Evolutionary conservation across 2,329 filamentous ascomycete genomes (phyloP).

Genomic region (Aaosphaeria pasadenensis): DNA sequence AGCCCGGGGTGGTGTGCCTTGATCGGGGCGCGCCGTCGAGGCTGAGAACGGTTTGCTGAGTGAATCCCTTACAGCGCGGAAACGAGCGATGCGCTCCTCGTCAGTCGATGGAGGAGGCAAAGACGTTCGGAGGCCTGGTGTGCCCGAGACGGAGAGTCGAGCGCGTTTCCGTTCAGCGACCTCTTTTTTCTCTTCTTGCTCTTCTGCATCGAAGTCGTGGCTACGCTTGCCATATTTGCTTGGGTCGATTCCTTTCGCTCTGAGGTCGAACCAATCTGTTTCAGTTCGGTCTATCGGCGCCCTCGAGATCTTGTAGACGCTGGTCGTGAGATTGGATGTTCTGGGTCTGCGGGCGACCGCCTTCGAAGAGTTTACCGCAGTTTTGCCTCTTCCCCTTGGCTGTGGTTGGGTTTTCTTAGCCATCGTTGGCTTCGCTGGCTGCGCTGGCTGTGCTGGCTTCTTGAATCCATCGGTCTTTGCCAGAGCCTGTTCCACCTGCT

Average conservation of each 20-base stretch:
- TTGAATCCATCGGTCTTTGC: slow-evolving; percentile 1
- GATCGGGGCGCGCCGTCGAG: slow-evolving; percentile 5
- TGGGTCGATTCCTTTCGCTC: slow-evolving; percentile 47
- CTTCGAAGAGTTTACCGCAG: no score
- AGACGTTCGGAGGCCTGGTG: background rate
- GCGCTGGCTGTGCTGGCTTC: slow-evolving; percentile 10
- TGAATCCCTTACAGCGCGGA: slow-evolving; percentile 17
- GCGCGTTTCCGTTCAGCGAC: slow-evolving; percentile 1
- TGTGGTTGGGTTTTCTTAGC: background rate
- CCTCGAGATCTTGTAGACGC: slow-evolving; percentile 13
- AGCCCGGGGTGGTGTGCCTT: background rate
- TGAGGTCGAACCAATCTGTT: slow-evolving; percentile 51
- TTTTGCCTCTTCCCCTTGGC: no score
- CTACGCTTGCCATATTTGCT: slow-evolving; percentile 29
- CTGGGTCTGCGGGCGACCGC: no score
- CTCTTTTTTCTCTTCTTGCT: slow-evolving; percentile 16
- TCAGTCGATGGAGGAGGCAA: slow-evolving; percentile 2
- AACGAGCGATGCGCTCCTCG: slow-evolving; percentile 20
- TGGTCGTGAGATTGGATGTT: background rate
- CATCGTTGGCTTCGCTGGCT: background rate
- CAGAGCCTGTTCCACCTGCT: no score
- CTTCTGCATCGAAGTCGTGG: slow-evolving; percentile 18
- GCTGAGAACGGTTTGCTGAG: slow-evolving; percentile 3
- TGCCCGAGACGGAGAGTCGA: background rate
- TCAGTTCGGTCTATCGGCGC: slow-evolving; percentile 43